These are phyloP conservation scores for Paxillus rubicundulus DNA, from an alignment of 768 basidiomycete species.

Conservation along the genomic window DNA sequence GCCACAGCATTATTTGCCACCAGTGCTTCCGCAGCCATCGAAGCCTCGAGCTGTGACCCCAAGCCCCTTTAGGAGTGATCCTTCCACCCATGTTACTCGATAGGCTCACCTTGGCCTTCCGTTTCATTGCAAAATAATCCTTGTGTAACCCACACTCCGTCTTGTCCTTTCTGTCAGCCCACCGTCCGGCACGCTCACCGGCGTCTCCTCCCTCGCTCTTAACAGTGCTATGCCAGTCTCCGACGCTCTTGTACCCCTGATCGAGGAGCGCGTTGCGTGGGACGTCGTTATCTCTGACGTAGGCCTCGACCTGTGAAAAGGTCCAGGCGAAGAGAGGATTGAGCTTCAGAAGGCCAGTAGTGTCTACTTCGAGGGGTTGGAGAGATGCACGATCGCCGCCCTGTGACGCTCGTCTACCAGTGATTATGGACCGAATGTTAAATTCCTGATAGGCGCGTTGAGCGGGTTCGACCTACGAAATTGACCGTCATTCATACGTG, in stretches of 20 bases:
- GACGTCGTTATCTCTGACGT: conserved; percentile 77
- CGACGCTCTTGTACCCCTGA: conserved; percentile 92
- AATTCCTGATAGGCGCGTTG: conserved; percentile 81
- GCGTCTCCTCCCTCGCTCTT: conserved; percentile 62
- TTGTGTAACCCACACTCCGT: conserved; percentile 95
- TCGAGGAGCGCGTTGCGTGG: conserved; percentile 86
- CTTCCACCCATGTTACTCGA: neutral
- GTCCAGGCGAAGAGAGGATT: conserved; percentile 92
- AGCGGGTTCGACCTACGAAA: conserved; percentile 82
- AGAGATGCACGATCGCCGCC: conserved; percentile 85
- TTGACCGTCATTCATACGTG: neutral
- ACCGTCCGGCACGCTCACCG: conserved; percentile 85
- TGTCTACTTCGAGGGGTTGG: conserved; percentile 86
- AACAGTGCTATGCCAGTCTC: conserved; percentile 96
- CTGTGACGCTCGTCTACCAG: conserved; percentile 92
- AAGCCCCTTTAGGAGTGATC: neutral
- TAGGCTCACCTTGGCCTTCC: conserved; percentile 41
- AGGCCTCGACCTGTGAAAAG: conserved; percentile 80
- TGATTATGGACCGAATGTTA: conserved; percentile 82
- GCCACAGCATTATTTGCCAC: neutral
- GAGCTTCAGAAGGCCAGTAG: conserved; percentile 86
- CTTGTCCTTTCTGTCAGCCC: conserved; percentile 83
- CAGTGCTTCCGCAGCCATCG: neutral
- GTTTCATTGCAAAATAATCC: conserved; percentile 81
- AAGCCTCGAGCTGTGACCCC: conserved; percentile 1